Evolutionary conservation across 176 grass and related monocot genomes (phyloP), one percentile per base, ranked within the genome.

Genomic region (Aegilops speltoides): DNA sequence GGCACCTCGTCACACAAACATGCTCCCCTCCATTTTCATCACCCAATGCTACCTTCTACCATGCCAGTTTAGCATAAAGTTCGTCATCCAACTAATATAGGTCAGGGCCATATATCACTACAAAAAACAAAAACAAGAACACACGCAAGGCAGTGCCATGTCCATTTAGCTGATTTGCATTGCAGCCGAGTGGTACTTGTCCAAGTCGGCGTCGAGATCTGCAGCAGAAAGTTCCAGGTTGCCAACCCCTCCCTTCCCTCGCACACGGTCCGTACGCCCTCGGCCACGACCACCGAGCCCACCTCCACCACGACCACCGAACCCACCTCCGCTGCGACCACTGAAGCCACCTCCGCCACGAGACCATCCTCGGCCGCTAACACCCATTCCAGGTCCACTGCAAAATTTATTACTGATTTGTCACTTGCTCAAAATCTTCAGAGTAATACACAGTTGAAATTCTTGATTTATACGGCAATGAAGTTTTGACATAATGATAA

Each of bases 141-240:
- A 41, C 65, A 65, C 12, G 16, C 69, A 11, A 64, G 15, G 75
- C 29, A 15, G 20, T 40, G 13, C 10, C 19, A 57, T 15, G 40
- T 31, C 25, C 12, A 52, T 78, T 70, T 86, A 94, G 76, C 86
- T 94, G 59, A 57, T 82, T n/a, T 91, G 84, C 86, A 84, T 87
- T 72, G 68, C 63, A 65, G 67, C 73, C 11, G 89, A 33, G 26
- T 87, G 86, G 79, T 93, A 91, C 83, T 88, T 93, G 46, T 89
- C 91, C 86, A 91, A 77, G 40, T 89, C 89, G 10, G 79, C 92
- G 23, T 93, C 89, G 11, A 93, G 89, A 71, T 88, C 86, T 72
- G 84, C 75, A 86, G 69, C 83, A 73, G 92, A 93, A 71, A 88
- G 36, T 56, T 82, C 19, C 64, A 33, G 46, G 36, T 22, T 48